Conservation (phyloP, 1,139 yeast genomes). For the Candida sp. region DNA sequence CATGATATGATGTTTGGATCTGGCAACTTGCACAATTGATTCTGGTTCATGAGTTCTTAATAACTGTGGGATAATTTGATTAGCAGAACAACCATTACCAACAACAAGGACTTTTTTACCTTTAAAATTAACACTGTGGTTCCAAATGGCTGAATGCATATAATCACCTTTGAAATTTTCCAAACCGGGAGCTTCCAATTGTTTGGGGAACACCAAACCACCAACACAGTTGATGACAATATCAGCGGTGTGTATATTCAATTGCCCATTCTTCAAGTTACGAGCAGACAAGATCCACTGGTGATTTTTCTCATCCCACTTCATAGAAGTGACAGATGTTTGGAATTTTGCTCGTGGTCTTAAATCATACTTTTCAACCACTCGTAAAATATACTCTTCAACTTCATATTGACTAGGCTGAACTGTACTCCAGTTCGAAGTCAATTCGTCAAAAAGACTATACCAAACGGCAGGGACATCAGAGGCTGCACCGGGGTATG, state of each 20-base stretch:
- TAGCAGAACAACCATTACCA: conserved; percentile 47
- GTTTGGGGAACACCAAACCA: conserved; percentile 35
- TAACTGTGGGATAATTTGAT: conserved; percentile 36
- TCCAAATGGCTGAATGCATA: conserved; percentile 50
- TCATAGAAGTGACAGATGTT: conserved; percentile 24
- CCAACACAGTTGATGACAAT: conserved; percentile 34
- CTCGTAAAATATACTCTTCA: conserved; percentile 40
- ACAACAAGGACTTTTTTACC: conserved; percentile 33
- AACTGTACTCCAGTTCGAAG: conserved; percentile 40
- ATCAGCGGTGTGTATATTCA: conserved; percentile 22
- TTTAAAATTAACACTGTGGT: conserved; percentile 35
- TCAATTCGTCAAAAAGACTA: conserved; percentile 37
- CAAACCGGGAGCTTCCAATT: conserved; percentile 30
- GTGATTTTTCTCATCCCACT: conserved; percentile 27
- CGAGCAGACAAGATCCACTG: conserved; percentile 36
- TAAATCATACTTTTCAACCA: conserved; percentile 34
- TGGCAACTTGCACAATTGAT: conserved; percentile 29
- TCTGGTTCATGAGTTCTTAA: conserved; percentile 25
- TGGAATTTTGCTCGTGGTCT: conserved; percentile 25
- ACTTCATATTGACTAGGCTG: conserved; percentile 50
- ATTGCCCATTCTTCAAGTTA: conserved; percentile 33
- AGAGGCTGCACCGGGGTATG: conserved; percentile 54
- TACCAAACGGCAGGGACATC: conserved; percentile 52
- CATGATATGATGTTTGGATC: conserved; percentile 38
- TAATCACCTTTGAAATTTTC: conserved; percentile 41